A percentile compares a stretch with the other conserved stretches of the same genome.
phyloP scores from a whole-genome alignment of 2,329 filamentous ascomycete species.

The Colletotrichum trifolii region DNA sequence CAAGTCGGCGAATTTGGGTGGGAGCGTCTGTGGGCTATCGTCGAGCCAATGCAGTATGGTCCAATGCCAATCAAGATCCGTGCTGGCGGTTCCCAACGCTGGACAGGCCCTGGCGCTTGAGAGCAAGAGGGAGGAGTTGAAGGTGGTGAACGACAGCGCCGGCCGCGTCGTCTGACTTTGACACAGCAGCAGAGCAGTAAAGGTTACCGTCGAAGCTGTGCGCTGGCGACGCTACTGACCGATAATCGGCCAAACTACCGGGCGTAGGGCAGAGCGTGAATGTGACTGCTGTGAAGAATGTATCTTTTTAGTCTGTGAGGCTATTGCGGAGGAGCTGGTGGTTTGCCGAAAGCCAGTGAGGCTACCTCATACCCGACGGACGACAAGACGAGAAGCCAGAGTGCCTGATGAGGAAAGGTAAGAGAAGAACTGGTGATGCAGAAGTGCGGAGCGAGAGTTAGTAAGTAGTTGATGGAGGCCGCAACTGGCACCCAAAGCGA shows the following conservation, averaged over 20 bases:
- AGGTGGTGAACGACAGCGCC: neutral
- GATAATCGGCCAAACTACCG: conserved; percentile 19
- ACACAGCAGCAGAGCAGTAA: neutral
- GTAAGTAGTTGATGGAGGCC: conserved; percentile 30
- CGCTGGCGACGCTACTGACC: conserved; percentile 7
- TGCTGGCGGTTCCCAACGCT: conserved; percentile 20
- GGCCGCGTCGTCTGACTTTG: too few relatives aligned
- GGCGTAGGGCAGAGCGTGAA: conserved; percentile 2
- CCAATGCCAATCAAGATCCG: conserved; percentile 34
- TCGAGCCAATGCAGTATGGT: conserved; percentile 31
- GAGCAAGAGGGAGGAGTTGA: conserved; percentile 3
- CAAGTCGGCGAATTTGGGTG: conserved; percentile 35
- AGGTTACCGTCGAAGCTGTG: conserved; percentile 10
- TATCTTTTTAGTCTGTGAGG: neutral
- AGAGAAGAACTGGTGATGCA: neutral
- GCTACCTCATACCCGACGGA: neutral
- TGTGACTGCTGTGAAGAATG: neutral
- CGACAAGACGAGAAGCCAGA: neutral
- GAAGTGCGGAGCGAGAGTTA: conserved; percentile 5
- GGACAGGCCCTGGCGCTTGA: conserved; percentile 4
- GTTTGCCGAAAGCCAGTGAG: too few relatives aligned
- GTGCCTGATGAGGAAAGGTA: neutral
- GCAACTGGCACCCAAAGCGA: conserved; percentile 21
- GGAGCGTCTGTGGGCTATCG: conserved; percentile 36
- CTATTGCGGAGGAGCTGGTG: too few relatives aligned